Evolutionary conservation across 2,329 filamentous ascomycete genomes (phyloP).

Genomic region (Cyphellophora attinorum): DNA sequence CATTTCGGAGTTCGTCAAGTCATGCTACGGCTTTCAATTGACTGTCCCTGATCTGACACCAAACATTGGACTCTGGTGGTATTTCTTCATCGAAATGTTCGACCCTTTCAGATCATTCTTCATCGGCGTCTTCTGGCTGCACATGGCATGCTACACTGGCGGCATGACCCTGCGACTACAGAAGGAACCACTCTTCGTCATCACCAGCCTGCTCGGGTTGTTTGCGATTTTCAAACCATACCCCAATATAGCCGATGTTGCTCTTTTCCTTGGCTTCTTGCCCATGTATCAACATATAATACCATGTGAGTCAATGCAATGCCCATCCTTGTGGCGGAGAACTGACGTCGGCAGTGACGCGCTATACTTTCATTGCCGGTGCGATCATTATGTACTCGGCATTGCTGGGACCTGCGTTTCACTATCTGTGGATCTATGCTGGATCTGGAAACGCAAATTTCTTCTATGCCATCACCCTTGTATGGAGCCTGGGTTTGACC

Average conservation of each 20-base stretch:
- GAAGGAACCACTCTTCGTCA: slow-evolving; percentile 74
- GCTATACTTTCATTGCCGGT: slow-evolving; percentile 81
- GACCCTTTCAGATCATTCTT: slow-evolving; percentile 97
- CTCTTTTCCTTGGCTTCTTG: slow-evolving; percentile 72
- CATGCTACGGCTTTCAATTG: slow-evolving; percentile 88
- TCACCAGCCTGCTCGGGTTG: slow-evolving; percentile 76
- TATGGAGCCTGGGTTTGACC: slow-evolving; percentile 87
- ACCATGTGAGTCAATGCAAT: slow-evolving; percentile 47
- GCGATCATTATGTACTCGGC: slow-evolving; percentile 78
- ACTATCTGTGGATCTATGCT: slow-evolving; percentile 96
- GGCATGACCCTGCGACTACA: slow-evolving; percentile 76
- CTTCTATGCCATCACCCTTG: slow-evolving; percentile 98
- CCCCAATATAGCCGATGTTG: slow-evolving; percentile 82
- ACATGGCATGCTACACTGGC: slow-evolving; percentile 80
- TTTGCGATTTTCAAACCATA: slow-evolving; percentile 97
- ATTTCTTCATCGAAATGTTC: slow-evolving; percentile 99
- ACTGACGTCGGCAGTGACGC: slow-evolving; percentile 56
- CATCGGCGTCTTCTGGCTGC: slow-evolving; percentile 94
- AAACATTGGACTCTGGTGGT: slow-evolving; percentile 97
- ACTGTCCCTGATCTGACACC: slow-evolving; percentile 86
- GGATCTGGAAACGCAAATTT: slow-evolving; percentile 98
- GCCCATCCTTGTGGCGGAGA: background rate
- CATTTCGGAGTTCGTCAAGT: slow-evolving; percentile 79
- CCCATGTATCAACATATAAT: slow-evolving; percentile 87
- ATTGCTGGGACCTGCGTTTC: slow-evolving; percentile 86